phyloP scores from a whole-genome alignment of 2,329 filamentous ascomycete species.

The Fusarium beomiforme region DNA sequence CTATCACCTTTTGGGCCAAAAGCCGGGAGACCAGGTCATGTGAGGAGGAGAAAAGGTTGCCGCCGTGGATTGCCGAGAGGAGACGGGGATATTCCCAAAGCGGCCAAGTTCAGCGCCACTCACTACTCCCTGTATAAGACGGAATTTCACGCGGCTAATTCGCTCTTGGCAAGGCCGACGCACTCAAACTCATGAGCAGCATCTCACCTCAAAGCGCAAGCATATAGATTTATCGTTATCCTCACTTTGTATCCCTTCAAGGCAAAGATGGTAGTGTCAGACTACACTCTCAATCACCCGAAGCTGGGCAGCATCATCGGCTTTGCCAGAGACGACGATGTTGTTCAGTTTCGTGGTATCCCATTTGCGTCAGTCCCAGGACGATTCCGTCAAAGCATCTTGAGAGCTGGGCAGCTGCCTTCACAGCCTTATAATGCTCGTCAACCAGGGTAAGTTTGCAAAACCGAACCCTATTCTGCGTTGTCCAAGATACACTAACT shows the following conservation, averaged over 20 bases:
- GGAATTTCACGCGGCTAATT: background rate
- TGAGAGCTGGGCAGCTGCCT: background rate
- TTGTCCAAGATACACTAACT: background rate
- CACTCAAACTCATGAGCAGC: background rate
- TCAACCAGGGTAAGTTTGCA: background rate
- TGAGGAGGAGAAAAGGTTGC: background rate
- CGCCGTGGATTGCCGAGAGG: background rate
- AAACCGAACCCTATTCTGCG: accelerated
- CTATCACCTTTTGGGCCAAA: background rate
- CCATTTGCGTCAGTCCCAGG: background rate
- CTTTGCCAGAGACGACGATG: background rate
- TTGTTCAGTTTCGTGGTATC: background rate
- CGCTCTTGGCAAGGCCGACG: background rate
- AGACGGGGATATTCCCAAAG: background rate
- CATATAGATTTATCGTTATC: background rate
- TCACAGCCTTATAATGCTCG: background rate
- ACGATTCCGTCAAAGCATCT: background rate
- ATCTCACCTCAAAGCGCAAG: background rate
- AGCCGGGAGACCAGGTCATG: background rate
- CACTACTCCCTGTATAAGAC: background rate
- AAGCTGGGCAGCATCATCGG: background rate
- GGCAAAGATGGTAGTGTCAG: background rate
- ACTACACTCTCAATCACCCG: background rate
- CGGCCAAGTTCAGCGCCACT: background rate
- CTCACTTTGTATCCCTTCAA: background rate